Conservation (phyloP, 306 rosid genomes). For the Quercus robur region DNA sequence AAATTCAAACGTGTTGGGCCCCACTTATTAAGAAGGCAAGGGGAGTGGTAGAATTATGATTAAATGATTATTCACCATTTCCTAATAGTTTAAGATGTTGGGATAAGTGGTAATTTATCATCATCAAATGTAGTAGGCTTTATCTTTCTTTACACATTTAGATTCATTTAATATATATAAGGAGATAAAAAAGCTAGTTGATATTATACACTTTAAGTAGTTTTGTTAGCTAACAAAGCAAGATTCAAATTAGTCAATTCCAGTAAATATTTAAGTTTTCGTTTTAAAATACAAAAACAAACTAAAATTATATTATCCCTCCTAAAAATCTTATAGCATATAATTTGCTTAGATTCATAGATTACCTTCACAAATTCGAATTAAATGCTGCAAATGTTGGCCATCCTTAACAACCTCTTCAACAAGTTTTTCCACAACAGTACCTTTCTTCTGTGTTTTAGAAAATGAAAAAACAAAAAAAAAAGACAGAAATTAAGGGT, state of each 20-base stretch:
- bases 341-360: slow-evolving; percentile 15
- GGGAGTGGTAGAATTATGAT: too few relatives aligned
- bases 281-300: background rate
- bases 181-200: background rate
- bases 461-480: background rate
- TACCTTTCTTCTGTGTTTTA: slow-evolving; percentile 38
- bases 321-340: slow-evolving; percentile 2
- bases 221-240: background rate
- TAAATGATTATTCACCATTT: too few relatives aligned
- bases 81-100: too few relatives aligned
- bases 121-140: background rate
- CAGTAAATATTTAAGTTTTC: background rate
- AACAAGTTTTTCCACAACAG: slow-evolving; percentile 49
- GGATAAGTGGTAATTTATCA: too few relatives aligned
- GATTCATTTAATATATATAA: background rate
- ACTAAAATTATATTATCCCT: background rate
- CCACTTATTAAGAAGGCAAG: too few relatives aligned
- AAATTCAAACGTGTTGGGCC: too few relatives aligned
- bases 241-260: background rate
- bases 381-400: slow-evolving; percentile 68
- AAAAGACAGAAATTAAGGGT: background rate
- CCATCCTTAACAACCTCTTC: slow-evolving; percentile 81
- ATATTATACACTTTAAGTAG: background rate
- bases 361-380: slow-evolving; percentile 82
- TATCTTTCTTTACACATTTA: background rate